Base-by-base conservation (phyloP, 495 filamentous ascomycete genomes). In the Penicillium angulare region DNA sequence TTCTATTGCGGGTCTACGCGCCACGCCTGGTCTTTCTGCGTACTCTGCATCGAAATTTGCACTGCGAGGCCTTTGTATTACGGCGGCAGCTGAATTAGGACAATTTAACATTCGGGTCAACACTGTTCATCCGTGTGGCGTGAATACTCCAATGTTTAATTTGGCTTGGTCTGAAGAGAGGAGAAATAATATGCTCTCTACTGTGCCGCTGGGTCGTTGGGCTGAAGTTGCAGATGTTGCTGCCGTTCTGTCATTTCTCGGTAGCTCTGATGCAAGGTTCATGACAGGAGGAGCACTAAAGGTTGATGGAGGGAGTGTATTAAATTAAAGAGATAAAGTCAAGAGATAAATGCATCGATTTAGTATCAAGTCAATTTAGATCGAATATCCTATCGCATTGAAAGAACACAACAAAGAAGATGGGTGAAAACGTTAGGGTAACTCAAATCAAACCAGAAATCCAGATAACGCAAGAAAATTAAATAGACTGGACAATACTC, bases 171-270 rank as follows among this genome's bases (percentile, higher is more conserved):
- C 53, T 2, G 35, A 46, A 5, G 58, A 61, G 26, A 58, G 51
- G 40, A 49, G 54, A 50, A 48, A 61, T 24, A 51, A 48, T 35
- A 57, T 61, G 55, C 38, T 54, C 24, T 35, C 43, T 6, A 48
- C 53, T 23, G 55, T 58, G n/a, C 58, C 58, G 27, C 52, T 60
- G 23, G 55, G 46, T 24, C 36, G 58, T 27, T 58, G 56, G 49
- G 58, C 58, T 2, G 53, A 55, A 17, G 51, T 51, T 20, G 56
- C 53, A 18, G 58, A 61, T 52, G 55, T 61, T 38, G 55, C 58
- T 7, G 50, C 53, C 21, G 36, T 58, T 5, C 43, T 55, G 12
- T 27, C 55, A 10, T 61, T 57, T 32, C 36, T 61, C 44, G 58
- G 44, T 2, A 61, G 58, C 27, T 20, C 43, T 15, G 54, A 57